phyloP scores from a whole-genome alignment of 1,139 yeast species.

The Geotrichum macrosporum region DNA sequence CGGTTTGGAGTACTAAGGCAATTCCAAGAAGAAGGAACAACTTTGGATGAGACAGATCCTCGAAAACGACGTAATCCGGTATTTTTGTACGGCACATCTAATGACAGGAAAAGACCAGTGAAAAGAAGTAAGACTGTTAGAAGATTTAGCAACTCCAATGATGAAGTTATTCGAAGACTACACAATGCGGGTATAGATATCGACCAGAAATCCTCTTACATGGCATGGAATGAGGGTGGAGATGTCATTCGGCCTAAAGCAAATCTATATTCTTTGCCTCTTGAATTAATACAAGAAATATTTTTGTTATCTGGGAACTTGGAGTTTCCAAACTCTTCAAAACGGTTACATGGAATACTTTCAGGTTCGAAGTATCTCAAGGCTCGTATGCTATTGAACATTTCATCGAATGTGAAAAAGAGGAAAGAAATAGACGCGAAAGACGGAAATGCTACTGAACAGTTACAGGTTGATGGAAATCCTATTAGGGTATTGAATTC shows the following conservation, averaged over 20 bases:
- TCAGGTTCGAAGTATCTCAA: constrained; percentile 8
- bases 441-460: not conserved
- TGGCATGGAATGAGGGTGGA: too few species aligned
- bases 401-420: constrained; percentile 4
- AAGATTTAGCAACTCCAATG: too few species aligned
- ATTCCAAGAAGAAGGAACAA: constrained; percentile 2
- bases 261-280: constrained; percentile 2
- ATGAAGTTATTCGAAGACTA: too few species aligned
- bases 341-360: constrained; percentile 5
- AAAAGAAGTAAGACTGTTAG: too few species aligned
- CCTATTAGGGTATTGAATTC: constrained; percentile 17
- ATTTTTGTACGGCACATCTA: too few species aligned
- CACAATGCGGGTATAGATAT: too few species aligned
- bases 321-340: constrained; percentile 12
- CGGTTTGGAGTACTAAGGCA: not conserved
- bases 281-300: constrained; percentile 14
- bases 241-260: not conserved
- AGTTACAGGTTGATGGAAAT: constrained; percentile 1
- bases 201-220: too few species aligned
- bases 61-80: constrained; percentile 4
- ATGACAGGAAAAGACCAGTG: too few species aligned
- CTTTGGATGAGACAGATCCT: not conserved
- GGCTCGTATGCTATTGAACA: constrained; percentile 10
- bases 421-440: not conserved
- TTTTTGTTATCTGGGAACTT: constrained; percentile 15